Percentiles rank a stretch among this genome's conserved stretches.
Conservation (phyloP, 176 grass and related monocot genomes). For the Oryza brachyantha region DNA sequence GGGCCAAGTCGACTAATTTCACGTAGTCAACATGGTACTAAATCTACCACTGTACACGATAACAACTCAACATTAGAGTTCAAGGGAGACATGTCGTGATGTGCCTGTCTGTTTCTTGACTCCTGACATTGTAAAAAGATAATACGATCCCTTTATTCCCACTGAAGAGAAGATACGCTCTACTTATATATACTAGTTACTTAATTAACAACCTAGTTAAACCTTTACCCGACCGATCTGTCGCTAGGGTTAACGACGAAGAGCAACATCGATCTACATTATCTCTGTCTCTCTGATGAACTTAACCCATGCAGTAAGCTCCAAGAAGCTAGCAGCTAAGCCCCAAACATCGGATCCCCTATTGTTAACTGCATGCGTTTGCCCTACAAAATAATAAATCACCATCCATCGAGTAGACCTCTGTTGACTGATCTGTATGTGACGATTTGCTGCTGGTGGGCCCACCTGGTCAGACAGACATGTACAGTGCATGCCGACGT, state of each 20-base stretch:
- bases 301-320: not conserved
- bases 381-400: not conserved
- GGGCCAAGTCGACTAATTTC: too few species aligned
- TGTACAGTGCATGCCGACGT: too few species aligned
- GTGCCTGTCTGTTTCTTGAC: not conserved
- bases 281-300: not conserved
- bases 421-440: not conserved
- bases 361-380: not conserved
- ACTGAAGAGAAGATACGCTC: slow-evolving; percentile 5
- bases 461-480: not conserved
- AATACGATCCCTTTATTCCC: not conserved
- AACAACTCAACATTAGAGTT: not conserved
- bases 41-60: not conserved
- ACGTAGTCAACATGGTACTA: not conserved
- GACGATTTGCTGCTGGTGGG: not conserved
- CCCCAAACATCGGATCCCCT: slow-evolving; percentile 41
- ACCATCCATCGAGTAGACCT: too few species aligned
- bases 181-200: too few species aligned
- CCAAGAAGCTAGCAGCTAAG: slow-evolving; percentile 20
- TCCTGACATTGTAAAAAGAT: too few species aligned
- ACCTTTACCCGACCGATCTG: not conserved
- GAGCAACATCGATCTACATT: too few species aligned
- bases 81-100: not conserved
- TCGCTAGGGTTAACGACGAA: slow-evolving; percentile 22
- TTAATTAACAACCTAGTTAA: not conserved